Percentiles rank a stretch among this genome's conserved stretches.
phyloP scores from a whole-genome alignment of 345 rosid genomes.

The Murraya koenigii region DNA sequence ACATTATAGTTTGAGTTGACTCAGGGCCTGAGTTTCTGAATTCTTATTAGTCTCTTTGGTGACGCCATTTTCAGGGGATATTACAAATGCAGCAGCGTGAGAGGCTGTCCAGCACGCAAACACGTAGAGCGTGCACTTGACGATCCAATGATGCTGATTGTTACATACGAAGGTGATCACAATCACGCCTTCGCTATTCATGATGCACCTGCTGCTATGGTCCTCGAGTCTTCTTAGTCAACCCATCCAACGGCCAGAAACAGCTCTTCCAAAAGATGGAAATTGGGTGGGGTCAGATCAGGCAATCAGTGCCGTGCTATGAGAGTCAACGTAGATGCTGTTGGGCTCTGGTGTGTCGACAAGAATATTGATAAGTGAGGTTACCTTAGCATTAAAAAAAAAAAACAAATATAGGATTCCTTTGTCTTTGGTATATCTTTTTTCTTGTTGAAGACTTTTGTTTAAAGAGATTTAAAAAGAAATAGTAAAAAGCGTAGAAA shows the following conservation, averaged over 20 bases:
- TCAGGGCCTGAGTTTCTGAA: background rate
- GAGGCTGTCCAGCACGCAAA: slow-evolving; percentile 92
- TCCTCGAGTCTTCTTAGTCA: slow-evolving; percentile 60
- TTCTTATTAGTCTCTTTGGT: background rate
- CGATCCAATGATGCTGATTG: slow-evolving; percentile 73
- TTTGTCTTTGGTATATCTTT: slow-evolving; percentile 24
- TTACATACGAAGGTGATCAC: slow-evolving; percentile 90
- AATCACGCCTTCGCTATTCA: slow-evolving; percentile 40
- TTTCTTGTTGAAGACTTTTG: slow-evolving; percentile 19
- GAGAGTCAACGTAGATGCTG: slow-evolving; percentile 25
- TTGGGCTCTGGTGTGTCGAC: slow-evolving; percentile 12
- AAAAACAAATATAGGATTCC: slow-evolving; percentile 31
- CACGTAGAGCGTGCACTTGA: slow-evolving; percentile 87
- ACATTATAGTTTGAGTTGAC: slow-evolving; percentile 23
- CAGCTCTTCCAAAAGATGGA: background rate
- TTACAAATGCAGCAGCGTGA: slow-evolving; percentile 87
- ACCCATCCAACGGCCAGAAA: slow-evolving; percentile 11
- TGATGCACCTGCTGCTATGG: slow-evolving; percentile 39
- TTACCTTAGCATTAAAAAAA: background rate
- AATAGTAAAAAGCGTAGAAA: slow-evolving; percentile 11
- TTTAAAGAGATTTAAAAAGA: background rate
- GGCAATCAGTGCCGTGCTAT: background rate
- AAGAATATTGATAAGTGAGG: slow-evolving; percentile 18
- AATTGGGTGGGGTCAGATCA: background rate
- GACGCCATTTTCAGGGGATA: slow-evolving; percentile 53